These are phyloP conservation scores for Rutidosis leptorrhynchoides DNA, from an alignment of 129 eudicot species.

Conservation along the genomic window DNA sequence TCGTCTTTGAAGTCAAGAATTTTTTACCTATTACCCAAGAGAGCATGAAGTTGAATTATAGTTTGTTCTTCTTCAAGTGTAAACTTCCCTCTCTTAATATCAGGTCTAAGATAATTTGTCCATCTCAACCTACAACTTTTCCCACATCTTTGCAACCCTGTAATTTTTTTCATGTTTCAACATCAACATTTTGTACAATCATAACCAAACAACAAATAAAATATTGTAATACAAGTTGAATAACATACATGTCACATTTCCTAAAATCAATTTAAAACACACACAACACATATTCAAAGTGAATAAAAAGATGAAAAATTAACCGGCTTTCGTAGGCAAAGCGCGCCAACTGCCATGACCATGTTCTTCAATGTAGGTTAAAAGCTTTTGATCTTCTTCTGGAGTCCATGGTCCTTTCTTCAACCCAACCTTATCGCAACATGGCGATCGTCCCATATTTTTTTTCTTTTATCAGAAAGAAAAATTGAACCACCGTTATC, in stretches of 20 bases:
- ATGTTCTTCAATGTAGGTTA: conserved; percentile 82
- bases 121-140: conserved; percentile 91
- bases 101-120: conserved; percentile 92
- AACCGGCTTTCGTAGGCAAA: conserved; percentile 87
- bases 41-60: conserved; percentile 98
- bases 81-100: conserved; percentile 94
- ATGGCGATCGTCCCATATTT: conserved; percentile 82
- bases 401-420: conserved; percentile 99
- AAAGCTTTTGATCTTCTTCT: conserved; percentile 89
- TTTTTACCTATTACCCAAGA: conserved; percentile 78
- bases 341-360: conserved; percentile 99
- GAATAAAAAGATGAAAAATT: conserved; percentile 12
- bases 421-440: conserved; percentile 82
- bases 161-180: conserved; percentile 7
- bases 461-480: not conserved
- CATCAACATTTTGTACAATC: conserved; percentile 12
- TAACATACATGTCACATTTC: not conserved
- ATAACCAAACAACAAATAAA: not conserved
- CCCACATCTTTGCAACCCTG: conserved; percentile 96
- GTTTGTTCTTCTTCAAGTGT: conserved; percentile 91
- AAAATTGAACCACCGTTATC: not conserved
- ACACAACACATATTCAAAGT: not conserved
- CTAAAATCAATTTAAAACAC: not conserved
- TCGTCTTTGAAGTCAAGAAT: not conserved
- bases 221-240: not conserved